Conservation (phyloP, 2,329 filamentous ascomycete species). For the Nothopassalora personata region DNA sequence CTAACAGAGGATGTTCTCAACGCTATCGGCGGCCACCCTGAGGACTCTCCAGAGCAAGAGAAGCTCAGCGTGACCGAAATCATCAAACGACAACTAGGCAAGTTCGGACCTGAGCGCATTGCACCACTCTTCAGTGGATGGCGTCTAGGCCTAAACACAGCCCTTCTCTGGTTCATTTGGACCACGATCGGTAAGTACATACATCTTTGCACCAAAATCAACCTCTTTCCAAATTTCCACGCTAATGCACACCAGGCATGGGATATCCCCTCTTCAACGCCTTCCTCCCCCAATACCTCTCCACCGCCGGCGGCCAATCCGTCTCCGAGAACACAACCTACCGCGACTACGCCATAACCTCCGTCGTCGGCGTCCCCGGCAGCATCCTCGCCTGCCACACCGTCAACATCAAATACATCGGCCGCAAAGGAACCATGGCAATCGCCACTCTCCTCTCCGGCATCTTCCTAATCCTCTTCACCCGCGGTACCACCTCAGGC, state of each 20-base stretch:
- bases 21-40: constrained; percentile 49
- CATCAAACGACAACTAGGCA: constrained; percentile 55
- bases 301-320: constrained; percentile 44
- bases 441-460: constrained; percentile 62
- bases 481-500: constrained; percentile 51
- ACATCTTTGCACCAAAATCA: background rate
- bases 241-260: constrained; percentile 51
- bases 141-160: constrained; percentile 45
- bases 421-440: constrained; percentile 68
- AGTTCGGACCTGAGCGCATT: constrained; percentile 63
- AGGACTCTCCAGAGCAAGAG: constrained; percentile 40
- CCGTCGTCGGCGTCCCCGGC: constrained; percentile 69
- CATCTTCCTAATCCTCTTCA: constrained; percentile 63
- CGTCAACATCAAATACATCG: constrained; percentile 65
- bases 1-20: constrained; percentile 66
- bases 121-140: constrained; percentile 55
- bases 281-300: constrained; percentile 82
- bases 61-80: constrained; percentile 45
- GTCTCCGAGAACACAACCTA: constrained; percentile 49
- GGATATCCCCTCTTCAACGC: constrained; percentile 85
- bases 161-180: constrained; percentile 72
- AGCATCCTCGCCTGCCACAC: constrained; percentile 68
- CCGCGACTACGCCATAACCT: constrained; percentile 77
- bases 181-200: constrained; percentile 65
- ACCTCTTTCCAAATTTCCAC: background rate